These are phyloP conservation scores for Trametes cinnabarina DNA, from an alignment of 768 basidiomycete species.

Conservation along the genomic window DNA sequence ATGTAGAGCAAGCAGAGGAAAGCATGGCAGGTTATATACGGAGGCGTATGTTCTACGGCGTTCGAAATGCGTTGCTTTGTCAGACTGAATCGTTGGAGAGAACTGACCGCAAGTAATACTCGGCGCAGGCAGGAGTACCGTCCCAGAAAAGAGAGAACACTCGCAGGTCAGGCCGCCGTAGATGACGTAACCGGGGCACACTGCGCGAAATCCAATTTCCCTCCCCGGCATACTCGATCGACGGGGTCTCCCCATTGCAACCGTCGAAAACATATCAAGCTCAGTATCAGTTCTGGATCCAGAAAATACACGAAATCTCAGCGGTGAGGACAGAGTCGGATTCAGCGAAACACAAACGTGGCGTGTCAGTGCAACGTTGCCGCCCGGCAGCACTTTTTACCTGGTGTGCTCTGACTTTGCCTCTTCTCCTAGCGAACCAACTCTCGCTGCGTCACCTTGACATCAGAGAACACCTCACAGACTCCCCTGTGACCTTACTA, in stretches of 20 bases:
- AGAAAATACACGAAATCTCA: background rate
- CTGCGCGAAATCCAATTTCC: background rate
- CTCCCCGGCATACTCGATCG: background rate
- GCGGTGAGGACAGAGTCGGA: no score
- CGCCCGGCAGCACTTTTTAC: no score
- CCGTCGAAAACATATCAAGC: no score
- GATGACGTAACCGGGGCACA: slow-evolving; percentile 4
- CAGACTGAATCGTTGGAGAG: background rate
- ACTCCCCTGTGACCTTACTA: background rate
- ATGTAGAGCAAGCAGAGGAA: background rate
- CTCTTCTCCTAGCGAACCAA: no score
- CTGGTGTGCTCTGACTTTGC: no score
- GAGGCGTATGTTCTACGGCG: background rate
- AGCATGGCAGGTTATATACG: background rate
- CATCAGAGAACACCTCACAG: background rate
- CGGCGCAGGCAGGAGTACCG: no score
- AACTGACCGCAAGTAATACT: no score
- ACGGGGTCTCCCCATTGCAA: background rate
- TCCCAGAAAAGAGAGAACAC: background rate
- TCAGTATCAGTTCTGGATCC: background rate
- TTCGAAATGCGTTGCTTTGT: background rate
- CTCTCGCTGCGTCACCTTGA: background rate
- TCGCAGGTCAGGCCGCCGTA: background rate
- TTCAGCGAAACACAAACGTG: no score
- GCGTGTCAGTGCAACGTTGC: no score